Conservation (phyloP, 2,329 filamentous ascomycete genomes). For the Colletotrichum sp. region DNA sequence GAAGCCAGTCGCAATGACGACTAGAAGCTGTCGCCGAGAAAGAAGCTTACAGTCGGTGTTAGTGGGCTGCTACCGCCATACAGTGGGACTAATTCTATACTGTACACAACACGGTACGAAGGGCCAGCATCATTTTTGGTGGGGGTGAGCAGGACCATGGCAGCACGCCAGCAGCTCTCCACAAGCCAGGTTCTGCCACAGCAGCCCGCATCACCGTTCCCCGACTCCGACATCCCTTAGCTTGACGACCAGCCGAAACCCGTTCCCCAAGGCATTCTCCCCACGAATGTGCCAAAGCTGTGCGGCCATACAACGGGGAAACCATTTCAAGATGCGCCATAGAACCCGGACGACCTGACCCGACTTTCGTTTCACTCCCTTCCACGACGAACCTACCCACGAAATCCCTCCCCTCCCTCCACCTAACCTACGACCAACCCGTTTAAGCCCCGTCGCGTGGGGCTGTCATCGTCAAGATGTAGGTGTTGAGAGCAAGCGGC, state of each 20-base stretch:
- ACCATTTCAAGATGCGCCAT: constrained; percentile 12
- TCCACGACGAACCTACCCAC: background rate
- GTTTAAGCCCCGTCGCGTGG: constrained; percentile 4
- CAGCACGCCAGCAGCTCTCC: constrained; percentile 4
- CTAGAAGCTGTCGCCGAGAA: background rate
- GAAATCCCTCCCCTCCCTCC: background rate
- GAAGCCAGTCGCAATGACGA: constrained; percentile 3
- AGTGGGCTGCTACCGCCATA: background rate
- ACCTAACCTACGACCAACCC: background rate
- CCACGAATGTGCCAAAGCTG: background rate
- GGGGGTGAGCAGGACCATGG: constrained; percentile 1
- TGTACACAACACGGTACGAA: background rate
- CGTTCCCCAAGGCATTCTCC: background rate
- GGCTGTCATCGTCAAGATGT: constrained; percentile 15
- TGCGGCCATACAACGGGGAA: background rate
- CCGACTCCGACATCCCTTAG: constrained; percentile 13
- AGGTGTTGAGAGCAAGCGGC: background rate
- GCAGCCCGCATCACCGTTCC: constrained; percentile 11
- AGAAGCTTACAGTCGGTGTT: constrained; percentile 2
- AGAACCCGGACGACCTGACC: constrained; percentile 6
- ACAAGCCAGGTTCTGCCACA: constrained; percentile 18
- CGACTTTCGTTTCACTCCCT: background rate
- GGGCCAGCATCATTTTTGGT: background rate
- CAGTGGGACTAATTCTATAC: background rate
- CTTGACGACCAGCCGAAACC: background rate